Evolutionary conservation across 768 basidiomycete genomes (phyloP), one percentile per base, ranked within the genome.

Genomic region (Lentinula guzmanii): DNA sequence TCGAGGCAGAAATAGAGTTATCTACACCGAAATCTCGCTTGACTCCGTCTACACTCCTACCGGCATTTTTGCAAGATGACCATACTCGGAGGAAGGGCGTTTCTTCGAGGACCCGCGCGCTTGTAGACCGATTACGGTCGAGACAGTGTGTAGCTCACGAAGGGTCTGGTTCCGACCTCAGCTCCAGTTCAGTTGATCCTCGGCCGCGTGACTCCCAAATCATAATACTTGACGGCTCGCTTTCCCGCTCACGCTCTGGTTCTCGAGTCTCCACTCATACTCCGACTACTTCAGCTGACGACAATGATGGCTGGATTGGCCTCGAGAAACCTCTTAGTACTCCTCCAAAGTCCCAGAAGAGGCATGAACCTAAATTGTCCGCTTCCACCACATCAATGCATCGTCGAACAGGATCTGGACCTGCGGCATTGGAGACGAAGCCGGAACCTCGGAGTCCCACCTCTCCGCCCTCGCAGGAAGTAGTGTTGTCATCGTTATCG

Each of bases 101-200:
- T 10, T 75, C 82, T 21, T 86, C 85, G 21, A 81, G 79, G 66
- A 86, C 85, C 18, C 77, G 85, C 11, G 80, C 82, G 64, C 82
- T 86, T 45, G 82, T 86, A 34, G 85, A 86, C 64, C 76, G 77
- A 39, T 69, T 86, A 43, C 78, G 83, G 58, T 31, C 72, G 69
- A 57, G 70, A 67, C 35, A 51, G 68, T 68, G 18, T n/a, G 34
- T 31, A 5, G 13, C n/a, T 42, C 58, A 45, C 5, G 45, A 37
- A 18, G 37, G 46, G 6, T 37, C 58, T 8, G 48, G 58, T 16
- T 51, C 71, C 39, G 74, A 68, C 35, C 64, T 68, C 10, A 63
- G 69, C 60, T 73, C 77, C 4, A 77, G 73, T 62, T 70, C 76
- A 3, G 69, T 71, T 9, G 65, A 70, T 35, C 69, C 74, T 35